Percentiles rank a stretch among this genome's conserved stretches.
phyloP scores from a whole-genome alignment of 345 rosid species.

The Gossypium australe region DNA sequence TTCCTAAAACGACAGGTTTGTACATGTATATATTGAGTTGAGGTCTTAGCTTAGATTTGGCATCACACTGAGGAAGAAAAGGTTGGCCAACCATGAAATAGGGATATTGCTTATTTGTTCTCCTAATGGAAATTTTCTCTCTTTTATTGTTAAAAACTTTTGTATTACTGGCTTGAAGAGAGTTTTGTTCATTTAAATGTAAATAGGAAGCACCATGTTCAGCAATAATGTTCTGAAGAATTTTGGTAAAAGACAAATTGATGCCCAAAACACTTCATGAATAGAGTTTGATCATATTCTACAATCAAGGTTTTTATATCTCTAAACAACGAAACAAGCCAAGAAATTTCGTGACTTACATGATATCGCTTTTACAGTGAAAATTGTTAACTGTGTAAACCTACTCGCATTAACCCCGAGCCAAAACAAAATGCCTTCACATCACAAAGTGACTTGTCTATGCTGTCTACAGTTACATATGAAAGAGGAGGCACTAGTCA shows the following conservation, averaged over 20 bases:
- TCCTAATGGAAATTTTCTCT: background rate
- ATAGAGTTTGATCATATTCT: constrained; percentile 1
- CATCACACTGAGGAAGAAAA: background rate
- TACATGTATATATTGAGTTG: background rate
- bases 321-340: background rate
- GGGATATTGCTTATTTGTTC: background rate
- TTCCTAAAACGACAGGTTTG: constrained; percentile 78
- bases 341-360: background rate
- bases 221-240: background rate
- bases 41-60: background rate
- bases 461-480: constrained; percentile 41
- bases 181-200: background rate
- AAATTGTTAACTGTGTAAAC: background rate
- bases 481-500: constrained; percentile 51
- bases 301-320: background rate
- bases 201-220: background rate
- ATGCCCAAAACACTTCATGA: background rate
- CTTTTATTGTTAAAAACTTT: background rate
- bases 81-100: background rate
- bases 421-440: background rate
- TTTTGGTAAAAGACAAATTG: background rate
- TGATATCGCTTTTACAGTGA: background rate
- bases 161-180: constrained; percentile 2
- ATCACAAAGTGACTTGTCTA: background rate
- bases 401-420: background rate